phyloP scores from a whole-genome alignment of 2,329 filamentous ascomycete genomes.

The Coniosporium uncinatum region DNA sequence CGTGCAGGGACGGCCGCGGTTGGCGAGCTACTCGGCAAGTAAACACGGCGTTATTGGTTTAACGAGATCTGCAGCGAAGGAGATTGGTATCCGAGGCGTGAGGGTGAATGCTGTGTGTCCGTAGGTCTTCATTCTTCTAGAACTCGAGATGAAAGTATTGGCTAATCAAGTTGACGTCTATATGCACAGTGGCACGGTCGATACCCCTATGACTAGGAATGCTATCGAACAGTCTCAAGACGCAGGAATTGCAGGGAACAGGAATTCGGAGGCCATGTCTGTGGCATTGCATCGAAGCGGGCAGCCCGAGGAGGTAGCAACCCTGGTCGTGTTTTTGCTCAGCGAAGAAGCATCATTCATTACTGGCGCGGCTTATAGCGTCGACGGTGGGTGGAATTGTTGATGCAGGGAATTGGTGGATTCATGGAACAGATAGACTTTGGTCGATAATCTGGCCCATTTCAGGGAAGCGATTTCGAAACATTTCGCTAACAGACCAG shows the following conservation, averaged over 20 bases:
- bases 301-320: conserved; percentile 20
- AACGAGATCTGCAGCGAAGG: conserved; percentile 28
- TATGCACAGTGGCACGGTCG: conserved; percentile 6
- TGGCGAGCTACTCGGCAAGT: conserved; percentile 4
- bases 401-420: not conserved
- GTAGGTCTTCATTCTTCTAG: conserved; percentile 19
- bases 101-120: conserved; percentile 35
- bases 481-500: conserved; percentile 13
- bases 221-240: not conserved
- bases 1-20: conserved; percentile 23
- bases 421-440: not conserved
- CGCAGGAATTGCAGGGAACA: too few relatives aligned
- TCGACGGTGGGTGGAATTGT: conserved; percentile 31
- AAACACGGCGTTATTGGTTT: conserved; percentile 20
- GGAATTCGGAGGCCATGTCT: not conserved
- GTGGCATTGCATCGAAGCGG: conserved; percentile 1
- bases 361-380: conserved; percentile 29
- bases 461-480: conserved; percentile 14
- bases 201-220: conserved; percentile 14
- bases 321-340: conserved; percentile 32
- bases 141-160: not conserved
- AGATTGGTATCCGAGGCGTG: conserved; percentile 23
- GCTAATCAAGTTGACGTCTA: not conserved
- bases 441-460: conserved; percentile 14
- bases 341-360: conserved; percentile 34